A percentile compares a stretch with the other conserved stretches of the same genome.
phyloP scores from a whole-genome alignment of 2,329 filamentous ascomycete species.

The Gliomastix tumulicola region DNA sequence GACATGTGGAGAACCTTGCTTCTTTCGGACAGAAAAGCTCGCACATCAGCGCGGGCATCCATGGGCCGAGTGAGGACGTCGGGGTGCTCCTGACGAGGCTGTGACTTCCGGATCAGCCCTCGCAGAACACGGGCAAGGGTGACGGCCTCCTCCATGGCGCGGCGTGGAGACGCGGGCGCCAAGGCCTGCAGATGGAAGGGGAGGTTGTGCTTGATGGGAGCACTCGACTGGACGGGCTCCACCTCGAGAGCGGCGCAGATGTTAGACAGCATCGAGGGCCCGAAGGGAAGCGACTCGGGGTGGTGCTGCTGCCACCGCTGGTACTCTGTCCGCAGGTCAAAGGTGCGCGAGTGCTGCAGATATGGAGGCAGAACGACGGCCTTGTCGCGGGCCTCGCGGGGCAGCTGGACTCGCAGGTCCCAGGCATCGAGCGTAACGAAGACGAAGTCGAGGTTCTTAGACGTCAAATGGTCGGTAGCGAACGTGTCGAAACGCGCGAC shows the following conservation, averaged over 20 bases:
- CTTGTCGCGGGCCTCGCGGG: conserved; percentile 96
- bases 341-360: conserved; percentile 94
- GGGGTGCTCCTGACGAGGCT: conserved; percentile 86
- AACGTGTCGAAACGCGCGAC: conserved; percentile 93
- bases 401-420: conserved; percentile 96
- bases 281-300: conserved; percentile 93
- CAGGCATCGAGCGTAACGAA: conserved; percentile 98
- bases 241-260: conserved; percentile 98
- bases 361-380: conserved; percentile 94
- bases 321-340: conserved; percentile 95
- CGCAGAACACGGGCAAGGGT: conserved; percentile 88
- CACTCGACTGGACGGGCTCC: conserved; percentile 93
- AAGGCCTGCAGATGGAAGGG: conserved; percentile 96
- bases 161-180: conserved; percentile 87
- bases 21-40: conserved; percentile 90
- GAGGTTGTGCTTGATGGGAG: conserved; percentile 97
- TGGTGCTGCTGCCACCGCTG: conserved; percentile 98
- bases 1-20: conserved; percentile 99
- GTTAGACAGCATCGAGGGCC: conserved; percentile 89
- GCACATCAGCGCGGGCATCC: conserved; percentile 93
- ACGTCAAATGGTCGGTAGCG: conserved; percentile 82
- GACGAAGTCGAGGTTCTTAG: conserved; percentile 91
- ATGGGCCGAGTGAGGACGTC: conserved; percentile 93
- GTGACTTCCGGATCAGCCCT: conserved; percentile 91
- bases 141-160: conserved; percentile 95